Base-by-base conservation (phyloP, 2,329 filamentous ascomycete genomes). In the Fusarium redolens region DNA sequence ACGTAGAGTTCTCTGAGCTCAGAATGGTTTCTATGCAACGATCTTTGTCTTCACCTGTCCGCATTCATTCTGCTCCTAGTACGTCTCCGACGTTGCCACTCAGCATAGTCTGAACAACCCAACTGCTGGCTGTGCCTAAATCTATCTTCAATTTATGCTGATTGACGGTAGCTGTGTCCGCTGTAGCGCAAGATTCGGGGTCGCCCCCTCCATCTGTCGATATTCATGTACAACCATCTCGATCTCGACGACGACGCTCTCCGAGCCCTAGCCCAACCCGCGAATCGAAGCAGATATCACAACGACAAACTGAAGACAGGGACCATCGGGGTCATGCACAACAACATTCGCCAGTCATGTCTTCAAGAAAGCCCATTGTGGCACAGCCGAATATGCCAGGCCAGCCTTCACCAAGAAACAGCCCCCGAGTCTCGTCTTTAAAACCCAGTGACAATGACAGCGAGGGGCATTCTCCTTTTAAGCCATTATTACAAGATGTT, bases 11-110 rank as follows among this genome's bases (percentile, higher is more conserved):
- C 75, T 72, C 78, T 86, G 85, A 83, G 81, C 81, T 82, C 85
- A 87, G 80, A 82, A 89, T 90, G 86, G 87, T 88, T 80, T 87
- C 88, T 82, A 89, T 90, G 88, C 87, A 90, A 83, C 87, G 87
- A 77, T 90, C 88, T 72, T 84, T 88, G 71, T 91, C 90, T 74
- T 91, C 90, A 81, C 87, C 89, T 77, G 88, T 89, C 82, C 86
- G 86, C 83, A 84, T 86, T 74, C 85, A 86, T 78, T 84, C 87
- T 75, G 87, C 88, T 81, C 84, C 86, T 78, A 86, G 90, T 92
- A 90, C 81, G 90, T 91, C 74, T 56, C 66, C 67, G 69, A 57
- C 71, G 66, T 64, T 65, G 62, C 71, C 61, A 58, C 59, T 51
- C 51, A 59, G 58, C 44, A 41, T 35, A 38, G 43, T 47, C 54